Conservation (phyloP, 805 yeast genomes). For the Ogataea degrootiae region DNA sequence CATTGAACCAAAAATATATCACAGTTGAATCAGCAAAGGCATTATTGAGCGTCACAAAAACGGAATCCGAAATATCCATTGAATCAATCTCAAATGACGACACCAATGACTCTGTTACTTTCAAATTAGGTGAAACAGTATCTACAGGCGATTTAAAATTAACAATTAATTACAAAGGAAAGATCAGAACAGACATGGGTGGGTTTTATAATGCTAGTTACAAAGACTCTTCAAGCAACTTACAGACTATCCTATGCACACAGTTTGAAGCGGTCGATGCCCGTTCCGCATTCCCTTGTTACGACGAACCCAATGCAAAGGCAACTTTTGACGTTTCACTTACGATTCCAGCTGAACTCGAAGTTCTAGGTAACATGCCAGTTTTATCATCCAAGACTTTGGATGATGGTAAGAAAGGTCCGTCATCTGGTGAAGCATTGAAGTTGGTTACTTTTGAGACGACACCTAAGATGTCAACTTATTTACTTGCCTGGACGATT, state of each 20-base stretch:
- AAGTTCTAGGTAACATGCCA: slow-evolving; percentile 48
- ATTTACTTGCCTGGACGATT: slow-evolving; percentile 54
- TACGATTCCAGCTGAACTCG: slow-evolving; percentile 29
- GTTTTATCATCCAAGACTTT: slow-evolving; percentile 15
- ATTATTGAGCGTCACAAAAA: slow-evolving; percentile 16
- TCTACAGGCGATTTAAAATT: slow-evolving; percentile 28
- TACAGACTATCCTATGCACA: slow-evolving; percentile 41
- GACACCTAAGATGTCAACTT: slow-evolving; percentile 54
- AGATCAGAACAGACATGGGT: slow-evolving; percentile 51
- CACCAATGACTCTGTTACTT: slow-evolving; percentile 57
- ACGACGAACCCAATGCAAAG: slow-evolving; percentile 52
- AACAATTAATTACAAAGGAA: slow-evolving; percentile 35
- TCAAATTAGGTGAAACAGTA: slow-evolving; percentile 45
- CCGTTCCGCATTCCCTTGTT: slow-evolving; percentile 53
- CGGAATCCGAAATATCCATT: slow-evolving; percentile 24
- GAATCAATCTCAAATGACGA: slow-evolving; percentile 20
- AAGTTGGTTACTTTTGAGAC: slow-evolving; percentile 35
- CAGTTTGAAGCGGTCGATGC: slow-evolving; percentile 60
- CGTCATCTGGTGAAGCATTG: slow-evolving; percentile 4
- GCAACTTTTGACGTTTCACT: slow-evolving; percentile 49
- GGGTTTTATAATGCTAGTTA: slow-evolving; percentile 50
- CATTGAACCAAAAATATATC: slow-evolving; percentile 45
- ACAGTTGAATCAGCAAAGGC: slow-evolving; percentile 25
- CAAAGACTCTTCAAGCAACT: slow-evolving; percentile 30
- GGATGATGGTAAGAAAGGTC: slow-evolving; percentile 19